Evolutionary conservation across 1,139 yeast species (phyloP).

Genomic region (Kurtzmaniella quercitrusa): DNA sequence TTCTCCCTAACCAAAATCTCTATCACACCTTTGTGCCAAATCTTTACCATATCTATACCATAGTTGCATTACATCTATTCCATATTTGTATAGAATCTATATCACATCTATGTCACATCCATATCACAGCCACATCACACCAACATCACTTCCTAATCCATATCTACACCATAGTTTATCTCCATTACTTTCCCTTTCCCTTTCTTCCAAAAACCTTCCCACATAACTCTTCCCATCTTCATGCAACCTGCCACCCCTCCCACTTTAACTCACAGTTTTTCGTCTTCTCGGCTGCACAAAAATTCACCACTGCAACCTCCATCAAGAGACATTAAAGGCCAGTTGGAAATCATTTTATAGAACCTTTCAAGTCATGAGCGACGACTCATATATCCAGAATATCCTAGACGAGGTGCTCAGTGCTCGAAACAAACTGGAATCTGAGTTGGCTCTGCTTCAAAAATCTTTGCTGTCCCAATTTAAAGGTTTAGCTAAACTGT

Average conservation of each 20-base stretch:
- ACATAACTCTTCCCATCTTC: no score
- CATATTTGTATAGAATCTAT: no score
- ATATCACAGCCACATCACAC: no score
- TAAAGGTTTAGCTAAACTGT: slow-evolving; percentile 22
- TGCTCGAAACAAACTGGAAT: slow-evolving; percentile 18
- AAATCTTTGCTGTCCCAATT: slow-evolving; percentile 28
- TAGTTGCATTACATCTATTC: no score
- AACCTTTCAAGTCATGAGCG: background rate
- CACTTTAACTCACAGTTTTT: background rate
- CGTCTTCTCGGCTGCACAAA: background rate
- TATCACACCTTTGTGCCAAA: no score
- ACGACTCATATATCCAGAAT: background rate
- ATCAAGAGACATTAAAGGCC: background rate
- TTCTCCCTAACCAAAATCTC: no score
- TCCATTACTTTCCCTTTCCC: no score
- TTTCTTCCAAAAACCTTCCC: no score
- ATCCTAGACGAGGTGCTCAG: slow-evolving; percentile 10
- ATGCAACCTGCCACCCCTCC: background rate
- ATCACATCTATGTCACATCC: no score
- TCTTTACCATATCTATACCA: no score
- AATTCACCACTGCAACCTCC: background rate
- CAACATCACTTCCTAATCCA: no score
- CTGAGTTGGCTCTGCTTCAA: slow-evolving; percentile 28
- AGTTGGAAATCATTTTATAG: background rate
- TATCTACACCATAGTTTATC: no score